Evolutionary conservation across 1,284 basidiomycete species (phyloP), one percentile per base, ranked within the genome.

Genomic region (Athelia sp.): DNA sequence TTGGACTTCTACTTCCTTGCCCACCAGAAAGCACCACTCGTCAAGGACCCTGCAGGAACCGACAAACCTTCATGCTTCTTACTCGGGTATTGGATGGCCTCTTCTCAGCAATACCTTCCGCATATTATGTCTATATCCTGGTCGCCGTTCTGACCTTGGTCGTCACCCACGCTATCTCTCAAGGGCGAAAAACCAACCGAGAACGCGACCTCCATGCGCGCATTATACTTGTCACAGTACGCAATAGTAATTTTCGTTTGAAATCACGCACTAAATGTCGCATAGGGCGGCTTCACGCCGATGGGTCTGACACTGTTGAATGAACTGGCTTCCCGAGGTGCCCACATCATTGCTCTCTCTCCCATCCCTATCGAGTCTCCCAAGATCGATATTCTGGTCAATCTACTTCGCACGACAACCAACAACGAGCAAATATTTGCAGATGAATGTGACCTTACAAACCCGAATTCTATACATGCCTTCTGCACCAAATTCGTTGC

Each of bases 181-280:
- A 87, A 66, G 88, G 88, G 15, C 73, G 81, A 3, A 72, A 67
- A 31, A 90, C 87, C 1, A 79, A 65, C 46, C 69, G 87, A 34
- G 87, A 90, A 55, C 72, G 87, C 35, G 82, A 87, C 59, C 69
- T 90, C 43, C 86, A 90, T 70, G 81, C 77, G 0, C 71, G 86
- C 6, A 74, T 77, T 1, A 69, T 90, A n/a, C 63, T 90, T 3
- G 62, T 90, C 9, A 90, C 87, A 34, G 87, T 84, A 54, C 42
- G 77, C 62, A 10, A 6, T 31, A 10, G 34, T 14, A 43, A 29
- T 49, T 18, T 43, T 21, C 9, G 38, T 44, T 18, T 31, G 14
- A 15, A 49, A 0, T 47, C 17, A 35, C 14, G 19, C n/a, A n/a
- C 26, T 29, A 13, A 29, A 29, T 18, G 8, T 35, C 32, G 47